Conservation (phyloP, 2,329 filamentous ascomycete species). For the Fusarium succisae region DNA sequence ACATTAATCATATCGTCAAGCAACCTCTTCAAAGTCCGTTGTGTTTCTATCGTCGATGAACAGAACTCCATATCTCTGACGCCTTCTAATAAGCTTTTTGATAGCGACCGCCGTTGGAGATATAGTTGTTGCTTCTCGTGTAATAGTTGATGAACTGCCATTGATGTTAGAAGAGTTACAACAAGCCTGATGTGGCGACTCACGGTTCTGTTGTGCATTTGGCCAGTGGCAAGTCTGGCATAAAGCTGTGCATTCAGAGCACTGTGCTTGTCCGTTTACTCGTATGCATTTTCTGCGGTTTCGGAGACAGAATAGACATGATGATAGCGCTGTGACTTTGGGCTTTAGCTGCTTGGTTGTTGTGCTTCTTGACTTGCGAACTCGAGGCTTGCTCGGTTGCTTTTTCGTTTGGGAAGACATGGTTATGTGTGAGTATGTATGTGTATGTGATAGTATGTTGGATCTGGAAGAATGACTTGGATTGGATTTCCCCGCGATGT, state of each 20-base stretch:
- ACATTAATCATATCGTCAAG: neutral
- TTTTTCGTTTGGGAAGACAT: neutral
- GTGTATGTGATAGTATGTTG: neutral
- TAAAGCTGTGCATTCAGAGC: neutral
- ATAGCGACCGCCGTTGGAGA: neutral
- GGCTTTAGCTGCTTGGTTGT: neutral
- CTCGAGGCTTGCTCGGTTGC: neutral
- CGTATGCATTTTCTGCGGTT: neutral
- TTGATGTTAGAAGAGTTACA: neutral
- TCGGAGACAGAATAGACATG: neutral
- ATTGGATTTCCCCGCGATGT: neutral
- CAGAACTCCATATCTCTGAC: neutral
- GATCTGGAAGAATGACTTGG: neutral
- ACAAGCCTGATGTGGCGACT: accelerated
- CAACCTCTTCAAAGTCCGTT: neutral
- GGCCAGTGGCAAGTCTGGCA: neutral
- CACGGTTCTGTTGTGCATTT: neutral
- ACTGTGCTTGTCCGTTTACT: neutral
- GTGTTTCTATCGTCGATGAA: neutral
- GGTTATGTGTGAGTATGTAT: neutral
- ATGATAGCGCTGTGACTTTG: neutral
- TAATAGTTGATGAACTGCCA: neutral
- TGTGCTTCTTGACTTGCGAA: neutral
- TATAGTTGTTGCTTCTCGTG: neutral
- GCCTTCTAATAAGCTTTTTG: neutral